Percentiles rank a stretch among this genome's conserved stretches.
phyloP scores from a whole-genome alignment of 352 stramenopile genomes.

The Phytophthora ramorum region DNA sequence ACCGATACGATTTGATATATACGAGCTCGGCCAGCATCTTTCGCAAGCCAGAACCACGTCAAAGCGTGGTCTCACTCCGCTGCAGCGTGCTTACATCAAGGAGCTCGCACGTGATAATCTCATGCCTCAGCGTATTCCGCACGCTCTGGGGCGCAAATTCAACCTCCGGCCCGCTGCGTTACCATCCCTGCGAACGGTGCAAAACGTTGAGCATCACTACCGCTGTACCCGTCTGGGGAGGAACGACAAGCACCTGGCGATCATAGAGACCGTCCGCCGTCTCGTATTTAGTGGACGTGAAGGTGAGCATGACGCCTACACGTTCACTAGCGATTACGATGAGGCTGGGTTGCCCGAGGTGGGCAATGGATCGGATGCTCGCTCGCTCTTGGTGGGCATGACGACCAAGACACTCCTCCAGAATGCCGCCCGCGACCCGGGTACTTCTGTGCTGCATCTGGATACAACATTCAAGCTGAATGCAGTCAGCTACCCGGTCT shows the following conservation, averaged over 20 bases:
- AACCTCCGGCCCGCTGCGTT: not conserved
- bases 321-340: slow-evolving; percentile 1
- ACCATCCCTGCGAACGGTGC: not conserved
- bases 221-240: not conserved
- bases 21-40: slow-evolving; percentile 3
- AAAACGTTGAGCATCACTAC: slow-evolving; percentile 21
- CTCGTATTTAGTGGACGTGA: slow-evolving; percentile 11
- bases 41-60: not conserved
- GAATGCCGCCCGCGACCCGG: not conserved
- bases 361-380: slow-evolving; percentile 3
- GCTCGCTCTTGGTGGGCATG: slow-evolving; percentile 7
- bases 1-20: not conserved
- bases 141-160: slow-evolving; percentile 9
- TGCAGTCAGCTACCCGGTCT: not conserved
- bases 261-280: not conserved
- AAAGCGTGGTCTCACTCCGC: not conserved
- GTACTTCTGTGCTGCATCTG: not conserved
- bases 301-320: slow-evolving; percentile 15
- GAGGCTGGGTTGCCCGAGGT: not conserved
- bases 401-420: slow-evolving; percentile 5
- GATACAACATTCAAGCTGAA: slow-evolving; percentile 9
- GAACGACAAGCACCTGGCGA: slow-evolving; percentile 9
- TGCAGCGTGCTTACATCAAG: slow-evolving; percentile 12
- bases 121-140: slow-evolving; percentile 9
- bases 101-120: slow-evolving; percentile 10